Conservation (phyloP, 2,329 filamentous ascomycete genomes). For the Penicillium palitans region DNA sequence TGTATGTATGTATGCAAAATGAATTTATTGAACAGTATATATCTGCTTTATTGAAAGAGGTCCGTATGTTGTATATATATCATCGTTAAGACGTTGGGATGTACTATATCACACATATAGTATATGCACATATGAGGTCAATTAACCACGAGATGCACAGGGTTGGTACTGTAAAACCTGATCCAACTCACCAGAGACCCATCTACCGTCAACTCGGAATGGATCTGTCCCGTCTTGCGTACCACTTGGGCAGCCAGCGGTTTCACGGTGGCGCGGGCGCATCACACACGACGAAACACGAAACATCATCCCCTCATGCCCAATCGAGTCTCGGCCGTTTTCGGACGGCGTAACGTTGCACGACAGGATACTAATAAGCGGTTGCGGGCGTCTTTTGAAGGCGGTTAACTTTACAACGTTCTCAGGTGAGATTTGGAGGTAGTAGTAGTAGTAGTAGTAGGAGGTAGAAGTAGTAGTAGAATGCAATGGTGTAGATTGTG, state of each 20-base stretch:
- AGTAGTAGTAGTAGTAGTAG: not conserved
- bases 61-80: not conserved
- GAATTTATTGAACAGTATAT: not conserved
- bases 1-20: not conserved
- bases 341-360: slow-evolving; percentile 19
- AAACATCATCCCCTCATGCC: slow-evolving; percentile 10
- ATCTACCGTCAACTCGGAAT: slow-evolving; percentile 13
- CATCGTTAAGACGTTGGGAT: too few species aligned
- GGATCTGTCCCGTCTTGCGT: slow-evolving; percentile 11
- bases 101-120: not conserved
- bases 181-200: not conserved
- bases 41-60: not conserved
- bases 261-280: slow-evolving; percentile 11
- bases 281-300: slow-evolving; percentile 9
- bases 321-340: slow-evolving; percentile 5
- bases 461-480: not conserved
- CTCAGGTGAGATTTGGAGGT: not conserved
- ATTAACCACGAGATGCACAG: not conserved
- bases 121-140: not conserved
- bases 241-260: slow-evolving; percentile 21
- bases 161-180: not conserved
- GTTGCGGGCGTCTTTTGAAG: not conserved
- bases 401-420: not conserved
- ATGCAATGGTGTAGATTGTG: slow-evolving; percentile 10
- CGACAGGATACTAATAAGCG: not conserved